A percentile compares a stretch with the other conserved stretches of the same genome.
phyloP scores from a whole-genome alignment of 192 early-diverging fungal genomes.

The Phlyctochytrium arcticum region DNA sequence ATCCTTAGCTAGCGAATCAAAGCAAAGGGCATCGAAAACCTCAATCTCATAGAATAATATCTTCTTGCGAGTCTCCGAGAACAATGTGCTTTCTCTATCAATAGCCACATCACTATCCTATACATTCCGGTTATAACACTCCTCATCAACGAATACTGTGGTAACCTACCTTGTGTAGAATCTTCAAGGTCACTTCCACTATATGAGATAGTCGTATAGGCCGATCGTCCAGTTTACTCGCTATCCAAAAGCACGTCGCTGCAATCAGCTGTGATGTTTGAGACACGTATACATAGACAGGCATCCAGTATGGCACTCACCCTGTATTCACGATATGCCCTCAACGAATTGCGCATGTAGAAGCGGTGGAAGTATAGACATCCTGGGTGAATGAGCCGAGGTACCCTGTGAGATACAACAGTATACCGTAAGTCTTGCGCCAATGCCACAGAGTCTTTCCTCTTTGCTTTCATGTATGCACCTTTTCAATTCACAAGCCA shows the following conservation, averaged over 20 bases:
- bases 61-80: not conserved
- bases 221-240: conserved; percentile 14
- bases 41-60: conserved; percentile 18
- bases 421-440: not conserved
- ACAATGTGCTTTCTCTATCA: conserved; percentile 13
- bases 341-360: conserved; percentile 35
- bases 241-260: conserved; percentile 24
- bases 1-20: conserved; percentile 6
- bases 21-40: conserved; percentile 7
- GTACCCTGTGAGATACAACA: conserved; percentile 2
- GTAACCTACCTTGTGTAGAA: conserved; percentile 8
- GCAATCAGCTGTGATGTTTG: conserved; percentile 18
- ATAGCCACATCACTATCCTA: not conserved
- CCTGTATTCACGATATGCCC: conserved; percentile 24
- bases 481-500: conserved; percentile 15
- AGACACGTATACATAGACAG: not conserved
- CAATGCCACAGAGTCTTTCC: not conserved
- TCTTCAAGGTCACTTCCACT: conserved; percentile 5
- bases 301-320: not conserved
- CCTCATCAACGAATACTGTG: not conserved
- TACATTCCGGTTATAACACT: not conserved
- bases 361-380: conserved; percentile 36
- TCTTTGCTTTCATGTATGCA: not conserved
- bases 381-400: conserved; percentile 13
- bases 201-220: conserved; percentile 15